Evolutionary conservation across 371 early-diverging fungal species (phyloP).

Genomic region (Rhizomucor pusillus): DNA sequence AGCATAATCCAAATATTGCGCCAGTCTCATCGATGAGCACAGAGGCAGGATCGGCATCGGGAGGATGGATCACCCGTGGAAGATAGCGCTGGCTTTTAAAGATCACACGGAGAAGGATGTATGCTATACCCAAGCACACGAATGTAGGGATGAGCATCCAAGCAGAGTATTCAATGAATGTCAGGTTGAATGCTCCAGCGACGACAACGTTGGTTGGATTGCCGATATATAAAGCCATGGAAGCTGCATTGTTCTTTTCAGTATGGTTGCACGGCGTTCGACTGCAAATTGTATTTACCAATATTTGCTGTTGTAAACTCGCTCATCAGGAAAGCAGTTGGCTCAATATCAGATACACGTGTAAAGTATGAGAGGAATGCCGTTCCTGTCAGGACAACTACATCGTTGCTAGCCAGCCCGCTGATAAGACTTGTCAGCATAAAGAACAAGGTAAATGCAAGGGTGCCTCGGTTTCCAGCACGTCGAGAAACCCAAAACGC

Average conservation of each 20-base stretch:
- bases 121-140: conserved; percentile 53
- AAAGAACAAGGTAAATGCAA: conserved; percentile 68
- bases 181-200: conserved; percentile 72
- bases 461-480: conserved; percentile 56
- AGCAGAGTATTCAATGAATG: conserved; percentile 71
- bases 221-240: conserved; percentile 82
- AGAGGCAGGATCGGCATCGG: conserved; percentile 48
- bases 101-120: conserved; percentile 46
- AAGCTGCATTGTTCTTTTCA: too few species aligned
- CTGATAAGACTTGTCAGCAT: conserved; percentile 71
- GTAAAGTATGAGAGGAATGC: conserved; percentile 75
- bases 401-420: conserved; percentile 78
- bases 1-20: conserved; percentile 53
- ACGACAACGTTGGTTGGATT: conserved; percentile 87
- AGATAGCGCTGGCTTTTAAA: conserved; percentile 46
- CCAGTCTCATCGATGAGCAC: conserved; percentile 55
- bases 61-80: conserved; percentile 40
- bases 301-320: conserved; percentile 74
- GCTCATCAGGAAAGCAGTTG: conserved; percentile 67
- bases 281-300: conserved; percentile 25
- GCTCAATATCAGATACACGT: conserved; percentile 56
- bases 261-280: too few species aligned
- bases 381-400: conserved; percentile 77
- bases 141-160: conserved; percentile 80
- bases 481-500: conserved; percentile 66